These are phyloP conservation scores for Choiromyces venosus DNA, from an alignment of 495 filamentous ascomycete species.

Conservation along the genomic window DNA sequence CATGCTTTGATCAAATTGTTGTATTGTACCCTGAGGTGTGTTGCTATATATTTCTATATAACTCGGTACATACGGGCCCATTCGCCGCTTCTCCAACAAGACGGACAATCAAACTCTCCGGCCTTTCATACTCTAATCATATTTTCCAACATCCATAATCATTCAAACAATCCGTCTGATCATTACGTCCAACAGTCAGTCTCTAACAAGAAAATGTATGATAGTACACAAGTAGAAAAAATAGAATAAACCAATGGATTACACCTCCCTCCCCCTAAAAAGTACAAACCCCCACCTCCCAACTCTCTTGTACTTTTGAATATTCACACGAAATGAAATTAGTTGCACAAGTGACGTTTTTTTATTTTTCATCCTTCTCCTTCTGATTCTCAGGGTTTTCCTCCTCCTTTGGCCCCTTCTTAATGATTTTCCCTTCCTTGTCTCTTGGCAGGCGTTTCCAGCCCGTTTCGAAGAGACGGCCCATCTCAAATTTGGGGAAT, in stretches of 20 bases:
- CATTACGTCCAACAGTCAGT: neutral
- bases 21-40: neutral
- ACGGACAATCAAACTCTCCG: neutral
- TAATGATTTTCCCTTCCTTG: constrained; percentile 22
- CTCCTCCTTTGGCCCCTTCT: constrained; percentile 8
- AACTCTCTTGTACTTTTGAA: neutral
- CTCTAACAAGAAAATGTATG: neutral
- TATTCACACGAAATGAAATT: neutral
- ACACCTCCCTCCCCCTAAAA: neutral
- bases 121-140: too few species aligned
- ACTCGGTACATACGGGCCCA: neutral
- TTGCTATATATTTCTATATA: neutral
- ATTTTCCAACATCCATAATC: neutral
- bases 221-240: neutral
- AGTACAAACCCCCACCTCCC: neutral
- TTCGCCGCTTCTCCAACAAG: neutral
- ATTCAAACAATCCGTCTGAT: neutral
- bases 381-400: neutral
- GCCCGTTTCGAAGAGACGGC: constrained; percentile 72
- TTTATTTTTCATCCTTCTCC: neutral
- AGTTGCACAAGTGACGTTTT: neutral
- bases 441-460: constrained; percentile 69
- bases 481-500: constrained; percentile 76
- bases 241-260: neutral
- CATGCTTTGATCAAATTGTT: too few species aligned